Conservation (phyloP, 768 basidiomycete species). For the Lentinula sp. region DNA sequence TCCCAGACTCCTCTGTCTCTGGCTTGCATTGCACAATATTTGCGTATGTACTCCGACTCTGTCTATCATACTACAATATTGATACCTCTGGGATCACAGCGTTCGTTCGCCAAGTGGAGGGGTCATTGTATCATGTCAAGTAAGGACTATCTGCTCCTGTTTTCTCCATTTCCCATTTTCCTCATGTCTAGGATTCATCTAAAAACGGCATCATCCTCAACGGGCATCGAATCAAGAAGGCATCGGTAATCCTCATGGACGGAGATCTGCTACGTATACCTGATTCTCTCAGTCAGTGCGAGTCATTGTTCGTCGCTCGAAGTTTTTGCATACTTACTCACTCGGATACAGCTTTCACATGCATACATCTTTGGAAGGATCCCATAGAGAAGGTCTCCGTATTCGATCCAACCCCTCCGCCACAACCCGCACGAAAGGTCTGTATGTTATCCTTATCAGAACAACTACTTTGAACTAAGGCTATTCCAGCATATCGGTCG, state of each 20-base stretch:
- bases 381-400: constrained; percentile 46
- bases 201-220: constrained; percentile 73
- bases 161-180: neutral
- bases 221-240: constrained; percentile 59
- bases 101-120: constrained; percentile 67
- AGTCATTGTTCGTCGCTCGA: neutral
- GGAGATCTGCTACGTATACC: constrained; percentile 68
- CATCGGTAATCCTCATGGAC: constrained; percentile 69
- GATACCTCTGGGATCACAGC: constrained; percentile 24
- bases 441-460: constrained; percentile 3
- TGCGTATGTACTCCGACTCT: constrained; percentile 43
- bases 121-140: constrained; percentile 75
- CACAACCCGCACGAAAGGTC: constrained; percentile 49
- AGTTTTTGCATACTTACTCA: neutral
- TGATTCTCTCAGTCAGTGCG: constrained; percentile 46
- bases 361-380: constrained; percentile 51
- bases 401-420: constrained; percentile 58
- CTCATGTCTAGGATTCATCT: constrained; percentile 54
- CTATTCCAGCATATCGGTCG: constrained; percentile 48
- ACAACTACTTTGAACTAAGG: neutral
- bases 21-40: constrained; percentile 72
- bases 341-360: constrained; percentile 51
- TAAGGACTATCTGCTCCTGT: constrained; percentile 18
- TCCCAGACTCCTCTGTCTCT: constrained; percentile 59
- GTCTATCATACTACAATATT: neutral